These are phyloP conservation scores for Quercus lobata DNA, from an alignment of 331 rosid species.

Conservation along the genomic window DNA sequence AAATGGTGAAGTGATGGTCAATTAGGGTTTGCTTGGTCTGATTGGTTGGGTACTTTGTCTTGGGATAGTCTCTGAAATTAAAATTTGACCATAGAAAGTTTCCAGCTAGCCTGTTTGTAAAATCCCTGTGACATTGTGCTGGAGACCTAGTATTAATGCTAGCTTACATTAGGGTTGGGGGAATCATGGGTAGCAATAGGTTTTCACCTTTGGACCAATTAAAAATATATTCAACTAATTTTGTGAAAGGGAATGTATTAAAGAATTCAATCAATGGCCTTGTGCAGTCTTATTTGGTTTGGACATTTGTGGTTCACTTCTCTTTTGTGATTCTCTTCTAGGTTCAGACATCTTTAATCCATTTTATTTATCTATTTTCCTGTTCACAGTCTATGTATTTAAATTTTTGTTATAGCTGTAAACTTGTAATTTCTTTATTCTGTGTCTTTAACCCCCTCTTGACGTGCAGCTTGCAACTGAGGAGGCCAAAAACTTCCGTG, in stretches of 20 bases:
- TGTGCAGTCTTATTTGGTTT: neutral
- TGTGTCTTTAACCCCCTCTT: neutral
- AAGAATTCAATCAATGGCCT: neutral
- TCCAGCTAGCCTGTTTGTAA: neutral
- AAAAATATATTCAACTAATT: neutral
- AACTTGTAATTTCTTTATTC: neutral
- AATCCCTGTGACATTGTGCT: neutral
- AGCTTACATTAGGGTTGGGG: neutral
- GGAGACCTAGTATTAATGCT: neutral
- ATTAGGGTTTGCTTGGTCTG: neutral
- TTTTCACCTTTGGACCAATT: neutral
- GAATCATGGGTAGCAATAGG: neutral
- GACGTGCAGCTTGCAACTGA: constrained; percentile 78
- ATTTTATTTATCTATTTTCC: neutral
- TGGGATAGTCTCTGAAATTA: neutral
- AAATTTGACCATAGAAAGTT: neutral
- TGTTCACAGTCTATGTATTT: neutral
- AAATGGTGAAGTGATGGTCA: neutral
- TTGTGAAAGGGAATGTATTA: neutral
- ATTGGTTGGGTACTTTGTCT: neutral
- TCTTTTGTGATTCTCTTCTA: too few relatives aligned
- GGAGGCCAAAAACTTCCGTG: constrained; percentile 79
- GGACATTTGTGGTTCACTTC: neutral
- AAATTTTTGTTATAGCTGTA: neutral
- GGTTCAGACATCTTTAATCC: neutral